These are phyloP conservation scores for Glonium stellatum DNA, from an alignment of 495 filamentous ascomycete genomes.

Conservation along the genomic window DNA sequence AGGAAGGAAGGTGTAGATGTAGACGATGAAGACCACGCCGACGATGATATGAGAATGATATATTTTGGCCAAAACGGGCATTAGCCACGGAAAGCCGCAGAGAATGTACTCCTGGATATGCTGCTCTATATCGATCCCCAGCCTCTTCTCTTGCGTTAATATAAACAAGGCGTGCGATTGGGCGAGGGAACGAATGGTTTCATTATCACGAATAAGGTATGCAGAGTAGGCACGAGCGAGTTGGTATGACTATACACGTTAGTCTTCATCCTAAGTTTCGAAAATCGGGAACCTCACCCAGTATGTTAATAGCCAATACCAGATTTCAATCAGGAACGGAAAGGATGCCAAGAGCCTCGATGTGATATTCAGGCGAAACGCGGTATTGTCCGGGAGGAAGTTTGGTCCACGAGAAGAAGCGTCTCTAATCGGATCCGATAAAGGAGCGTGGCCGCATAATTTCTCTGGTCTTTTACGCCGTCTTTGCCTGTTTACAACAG, in stretches of 20 bases:
- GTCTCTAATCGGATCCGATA: too few species aligned
- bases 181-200: background rate
- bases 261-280: background rate
- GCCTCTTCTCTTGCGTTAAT: background rate
- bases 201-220: conserved; percentile 5
- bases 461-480: background rate
- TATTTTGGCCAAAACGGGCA: conserved; percentile 4
- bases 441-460: background rate
- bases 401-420: too few species aligned
- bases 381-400: too few species aligned
- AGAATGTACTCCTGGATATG: conserved; percentile 4
- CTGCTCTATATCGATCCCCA: background rate
- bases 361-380: too few species aligned
- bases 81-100: background rate
- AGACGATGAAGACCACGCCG: conserved; percentile 8
- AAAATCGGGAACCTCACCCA: too few species aligned
- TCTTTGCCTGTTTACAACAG: background rate
- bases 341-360: too few species aligned
- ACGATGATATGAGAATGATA: conserved; percentile 15
- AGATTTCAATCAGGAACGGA: too few species aligned
- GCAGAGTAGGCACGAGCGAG: conserved; percentile 17
- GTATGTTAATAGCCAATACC: too few species aligned
- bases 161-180: conserved; percentile 4
- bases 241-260: conserved; percentile 10
- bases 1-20: conserved; percentile 13